phyloP scores from a whole-genome alignment of 371 early-diverging fungal species.

The Rhizopus delemar region DNA sequence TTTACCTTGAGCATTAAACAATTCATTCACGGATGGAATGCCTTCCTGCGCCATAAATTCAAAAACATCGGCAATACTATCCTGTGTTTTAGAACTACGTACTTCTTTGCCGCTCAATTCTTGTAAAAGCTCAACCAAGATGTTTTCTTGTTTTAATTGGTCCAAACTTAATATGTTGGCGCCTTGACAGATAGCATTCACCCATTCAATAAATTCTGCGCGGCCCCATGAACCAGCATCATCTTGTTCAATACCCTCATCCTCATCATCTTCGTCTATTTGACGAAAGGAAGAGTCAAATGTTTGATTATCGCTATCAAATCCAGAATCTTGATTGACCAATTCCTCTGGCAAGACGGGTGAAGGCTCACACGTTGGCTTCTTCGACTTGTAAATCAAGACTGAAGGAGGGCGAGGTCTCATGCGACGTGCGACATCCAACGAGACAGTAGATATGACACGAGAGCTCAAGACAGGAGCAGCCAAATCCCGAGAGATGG shows the following conservation, averaged over 20 bases:
- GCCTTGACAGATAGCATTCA: slow-evolving; percentile 48
- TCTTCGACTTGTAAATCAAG: slow-evolving; percentile 27
- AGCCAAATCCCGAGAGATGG: slow-evolving; percentile 58
- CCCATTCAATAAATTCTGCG: slow-evolving; percentile 59
- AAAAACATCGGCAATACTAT: slow-evolving; percentile 58
- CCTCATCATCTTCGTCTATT: slow-evolving; percentile 8
- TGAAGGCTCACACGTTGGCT: slow-evolving; percentile 9
- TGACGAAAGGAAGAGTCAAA: neutral
- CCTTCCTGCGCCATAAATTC: slow-evolving; percentile 62
- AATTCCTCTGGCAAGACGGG: neutral
- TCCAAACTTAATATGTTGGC: slow-evolving; percentile 46
- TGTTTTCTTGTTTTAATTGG: slow-evolving; percentile 55
- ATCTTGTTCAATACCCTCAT: neutral
- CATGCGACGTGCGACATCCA: slow-evolving; percentile 64
- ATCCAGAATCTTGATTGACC: slow-evolving; percentile 10
- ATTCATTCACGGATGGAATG: slow-evolving; percentile 45
- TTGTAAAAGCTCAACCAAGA: slow-evolving; percentile 56
- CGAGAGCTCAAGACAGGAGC: slow-evolving; percentile 70
- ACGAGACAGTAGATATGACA: slow-evolving; percentile 61
- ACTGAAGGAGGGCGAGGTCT: slow-evolving; percentile 67
- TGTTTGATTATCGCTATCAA: slow-evolving; percentile 4
- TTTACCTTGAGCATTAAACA: slow-evolving; percentile 54
- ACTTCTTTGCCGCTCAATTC: slow-evolving; percentile 53
- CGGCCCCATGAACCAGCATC: slow-evolving; percentile 31
- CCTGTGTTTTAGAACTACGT: slow-evolving; percentile 37